phyloP scores from a whole-genome alignment of 441 rosid species.

The Pelargonium australe region DNA sequence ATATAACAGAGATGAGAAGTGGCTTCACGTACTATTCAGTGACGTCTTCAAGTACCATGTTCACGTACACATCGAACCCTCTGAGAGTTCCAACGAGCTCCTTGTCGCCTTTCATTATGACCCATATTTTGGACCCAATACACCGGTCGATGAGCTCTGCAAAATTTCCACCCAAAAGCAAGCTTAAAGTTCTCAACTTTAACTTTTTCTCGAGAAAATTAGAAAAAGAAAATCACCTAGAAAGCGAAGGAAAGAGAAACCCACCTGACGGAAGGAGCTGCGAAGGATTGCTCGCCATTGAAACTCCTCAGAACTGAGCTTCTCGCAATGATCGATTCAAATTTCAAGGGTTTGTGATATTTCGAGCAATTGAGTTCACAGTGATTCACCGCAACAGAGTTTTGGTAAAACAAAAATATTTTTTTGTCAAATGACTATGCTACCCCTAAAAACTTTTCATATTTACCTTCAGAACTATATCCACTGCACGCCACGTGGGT shows the following conservation, averaged over 20 bases:
- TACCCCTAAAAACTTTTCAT: neutral
- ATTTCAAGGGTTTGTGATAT: neutral
- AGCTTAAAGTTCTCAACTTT: neutral
- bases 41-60: slow-evolving; percentile 96
- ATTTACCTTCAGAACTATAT: neutral
- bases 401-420: neutral
- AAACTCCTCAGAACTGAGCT: neutral
- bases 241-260: neutral
- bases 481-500: too few relatives aligned
- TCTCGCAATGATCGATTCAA: neutral
- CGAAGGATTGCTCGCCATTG: slow-evolving; percentile 87
- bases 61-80: slow-evolving; percentile 89
- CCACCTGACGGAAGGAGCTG: slow-evolving; percentile 83
- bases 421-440: neutral
- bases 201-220: slow-evolving; percentile 4
- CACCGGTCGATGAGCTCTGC: slow-evolving; percentile 94
- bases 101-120: slow-evolving; percentile 97
- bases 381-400: neutral
- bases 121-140: slow-evolving; percentile 91
- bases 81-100: slow-evolving; percentile 86
- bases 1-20: neutral
- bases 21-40: neutral
- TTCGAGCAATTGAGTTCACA: neutral
- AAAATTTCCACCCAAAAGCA: slow-evolving; percentile 7
- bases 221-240: neutral